Evolutionary conservation across 345 rosid genomes (phyloP).

Genomic region (Gossypium raimondii): DNA sequence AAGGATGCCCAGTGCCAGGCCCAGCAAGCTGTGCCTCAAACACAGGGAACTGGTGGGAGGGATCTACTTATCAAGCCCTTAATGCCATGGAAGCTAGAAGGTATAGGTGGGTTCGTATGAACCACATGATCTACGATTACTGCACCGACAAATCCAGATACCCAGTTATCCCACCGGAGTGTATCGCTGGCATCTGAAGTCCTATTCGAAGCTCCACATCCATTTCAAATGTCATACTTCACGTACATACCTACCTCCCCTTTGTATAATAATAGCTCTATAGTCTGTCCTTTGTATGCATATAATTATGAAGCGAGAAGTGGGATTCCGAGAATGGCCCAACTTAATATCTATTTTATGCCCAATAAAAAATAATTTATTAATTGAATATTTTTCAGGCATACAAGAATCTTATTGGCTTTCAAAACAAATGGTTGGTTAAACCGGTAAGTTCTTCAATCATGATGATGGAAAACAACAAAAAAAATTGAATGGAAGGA

Average conservation of each 20-base stretch:
- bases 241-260: conserved; percentile 10
- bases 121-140: conserved; percentile 91
- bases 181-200: conserved; percentile 56
- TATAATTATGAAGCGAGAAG: no score
- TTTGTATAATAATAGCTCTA: conserved; percentile 2
- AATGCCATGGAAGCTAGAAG: conserved; percentile 60
- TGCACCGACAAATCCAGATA: conserved; percentile 73
- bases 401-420: no score
- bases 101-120: conserved; percentile 87
- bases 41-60: conserved; percentile 85
- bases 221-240: background rate
- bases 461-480: background rate
- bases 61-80: conserved; percentile 53
- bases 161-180: conserved; percentile 78
- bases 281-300: no score
- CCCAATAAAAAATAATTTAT: no score
- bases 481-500: background rate
- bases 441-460: background rate
- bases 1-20: conserved; percentile 85
- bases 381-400: no score
- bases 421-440: background rate
- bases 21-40: conserved; percentile 59
- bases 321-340: no score
- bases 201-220: background rate
- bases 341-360: no score